Evolutionary conservation across 345 rosid genomes (phyloP).

Genomic region (Camelina hispida): DNA sequence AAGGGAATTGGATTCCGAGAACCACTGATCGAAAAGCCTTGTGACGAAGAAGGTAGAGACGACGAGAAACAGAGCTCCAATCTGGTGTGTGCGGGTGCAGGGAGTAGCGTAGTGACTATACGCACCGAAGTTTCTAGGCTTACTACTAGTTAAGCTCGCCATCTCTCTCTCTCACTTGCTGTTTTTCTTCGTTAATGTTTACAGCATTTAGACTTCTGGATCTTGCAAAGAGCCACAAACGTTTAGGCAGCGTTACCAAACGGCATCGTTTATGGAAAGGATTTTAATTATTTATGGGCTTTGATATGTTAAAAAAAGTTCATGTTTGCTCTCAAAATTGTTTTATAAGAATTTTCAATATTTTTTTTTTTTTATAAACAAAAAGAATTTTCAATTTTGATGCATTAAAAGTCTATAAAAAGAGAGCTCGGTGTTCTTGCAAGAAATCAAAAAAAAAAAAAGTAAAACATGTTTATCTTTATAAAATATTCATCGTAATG

Average conservation of each 20-base stretch:
- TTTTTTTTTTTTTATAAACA: too few species aligned
- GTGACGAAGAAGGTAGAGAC: constrained; percentile 81
- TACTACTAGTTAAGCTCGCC: constrained; percentile 55
- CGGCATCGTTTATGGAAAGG: neutral
- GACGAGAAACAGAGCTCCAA: constrained; percentile 75
- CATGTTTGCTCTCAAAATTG: too few species aligned
- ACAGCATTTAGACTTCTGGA: constrained; percentile 8
- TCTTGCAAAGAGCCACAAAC: neutral
- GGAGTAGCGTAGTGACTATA: constrained; percentile 54
- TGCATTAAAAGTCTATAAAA: too few species aligned
- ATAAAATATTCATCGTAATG: too few species aligned
- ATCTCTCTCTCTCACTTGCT: constrained; percentile 27
- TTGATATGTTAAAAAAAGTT: too few species aligned
- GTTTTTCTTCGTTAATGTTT: constrained; percentile 13
- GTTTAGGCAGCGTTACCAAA: neutral
- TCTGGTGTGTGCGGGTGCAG: constrained; percentile 92
- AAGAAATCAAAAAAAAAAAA: too few species aligned
- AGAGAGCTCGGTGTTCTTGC: too few species aligned
- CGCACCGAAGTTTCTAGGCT: constrained; percentile 53
- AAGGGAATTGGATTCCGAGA: constrained; percentile 49
- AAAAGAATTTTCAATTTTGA: too few species aligned
- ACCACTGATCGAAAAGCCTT: constrained; percentile 70
- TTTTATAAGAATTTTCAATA: too few species aligned
- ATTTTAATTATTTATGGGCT: too few species aligned
- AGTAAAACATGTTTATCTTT: too few species aligned